Conservation (phyloP, 441 rosid species). For the Eruca vesicaria region DNA sequence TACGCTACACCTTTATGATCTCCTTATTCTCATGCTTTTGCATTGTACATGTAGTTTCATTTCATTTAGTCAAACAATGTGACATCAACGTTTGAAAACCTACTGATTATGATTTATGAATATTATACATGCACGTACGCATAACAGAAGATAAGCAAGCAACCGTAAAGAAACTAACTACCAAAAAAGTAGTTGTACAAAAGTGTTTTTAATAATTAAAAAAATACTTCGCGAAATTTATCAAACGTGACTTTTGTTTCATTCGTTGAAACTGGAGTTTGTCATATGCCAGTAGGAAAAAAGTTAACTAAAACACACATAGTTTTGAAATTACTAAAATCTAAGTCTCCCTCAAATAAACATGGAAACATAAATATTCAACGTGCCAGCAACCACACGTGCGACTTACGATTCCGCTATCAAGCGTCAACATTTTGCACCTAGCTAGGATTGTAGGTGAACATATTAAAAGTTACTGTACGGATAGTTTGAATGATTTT, state of each 20-base stretch:
- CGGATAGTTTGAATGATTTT: background rate
- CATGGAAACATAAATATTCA: constrained; percentile 12
- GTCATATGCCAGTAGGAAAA: background rate
- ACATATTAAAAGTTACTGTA: background rate
- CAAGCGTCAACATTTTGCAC: constrained; percentile 28
- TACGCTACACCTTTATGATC: background rate
- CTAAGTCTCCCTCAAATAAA: background rate
- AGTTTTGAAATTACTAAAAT: background rate
- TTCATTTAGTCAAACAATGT: background rate
- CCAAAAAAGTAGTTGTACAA: background rate
- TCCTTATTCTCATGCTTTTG: background rate
- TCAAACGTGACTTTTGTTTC: constrained; percentile 8
- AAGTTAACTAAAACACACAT: background rate
- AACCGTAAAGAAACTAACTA: background rate
- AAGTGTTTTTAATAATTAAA: background rate
- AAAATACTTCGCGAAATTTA: background rate
- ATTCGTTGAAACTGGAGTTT: background rate
- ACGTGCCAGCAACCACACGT: constrained; percentile 33
- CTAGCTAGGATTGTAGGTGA: constrained; percentile 35
- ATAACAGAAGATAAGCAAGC: background rate
- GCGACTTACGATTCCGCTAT: constrained; percentile 28
- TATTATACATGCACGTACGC: constrained; percentile 5
- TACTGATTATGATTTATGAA: background rate
- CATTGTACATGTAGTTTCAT: background rate
- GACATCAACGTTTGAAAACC: background rate